A percentile compares a stretch with the other conserved stretches of the same genome.
These are phyloP conservation scores for Cucurbita maxima DNA, from an alignment of 306 rosid genomes.

Conservation along the genomic window DNA sequence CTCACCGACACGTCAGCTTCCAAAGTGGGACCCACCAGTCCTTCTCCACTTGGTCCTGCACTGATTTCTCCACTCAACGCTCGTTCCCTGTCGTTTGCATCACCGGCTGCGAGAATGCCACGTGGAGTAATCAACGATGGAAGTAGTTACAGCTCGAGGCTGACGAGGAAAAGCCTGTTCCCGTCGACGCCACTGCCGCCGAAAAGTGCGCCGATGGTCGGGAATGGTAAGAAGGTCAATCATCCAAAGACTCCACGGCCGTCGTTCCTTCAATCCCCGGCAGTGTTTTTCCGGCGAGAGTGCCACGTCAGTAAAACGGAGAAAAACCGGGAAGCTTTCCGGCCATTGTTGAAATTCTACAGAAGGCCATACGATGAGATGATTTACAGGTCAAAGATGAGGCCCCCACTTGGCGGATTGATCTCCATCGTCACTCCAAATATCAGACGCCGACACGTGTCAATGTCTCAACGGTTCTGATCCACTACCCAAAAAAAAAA, in stretches of 20 bases:
- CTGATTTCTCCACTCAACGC: constrained; percentile 82
- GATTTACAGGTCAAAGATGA: constrained; percentile 87
- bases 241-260: constrained; percentile 49
- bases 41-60: constrained; percentile 42
- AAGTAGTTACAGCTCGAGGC: constrained; percentile 13
- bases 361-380: constrained; percentile 81
- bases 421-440: constrained; percentile 86
- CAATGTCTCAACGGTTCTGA: constrained; percentile 83
- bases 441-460: constrained; percentile 68
- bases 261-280: constrained; percentile 87
- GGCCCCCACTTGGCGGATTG: constrained; percentile 93
- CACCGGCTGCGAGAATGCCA: constrained; percentile 62
- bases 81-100: constrained; percentile 82
- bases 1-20: constrained; percentile 67
- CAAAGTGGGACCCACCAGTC: constrained; percentile 70
- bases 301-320: constrained; percentile 41
- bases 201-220: constrained; percentile 34
- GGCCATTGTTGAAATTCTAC: constrained; percentile 58
- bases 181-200: constrained; percentile 81
- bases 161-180: constrained; percentile 43
- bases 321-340: constrained; percentile 52
- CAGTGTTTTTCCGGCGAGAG: constrained; percentile 56
- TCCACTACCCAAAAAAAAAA: not conserved
- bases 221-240: constrained; percentile 1
- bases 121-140: constrained; percentile 25